Percentiles rank a stretch among this genome's conserved stretches.
These are phyloP conservation scores for Aspergillus nanangensis DNA, from an alignment of 495 filamentous ascomycete species.

Conservation along the genomic window DNA sequence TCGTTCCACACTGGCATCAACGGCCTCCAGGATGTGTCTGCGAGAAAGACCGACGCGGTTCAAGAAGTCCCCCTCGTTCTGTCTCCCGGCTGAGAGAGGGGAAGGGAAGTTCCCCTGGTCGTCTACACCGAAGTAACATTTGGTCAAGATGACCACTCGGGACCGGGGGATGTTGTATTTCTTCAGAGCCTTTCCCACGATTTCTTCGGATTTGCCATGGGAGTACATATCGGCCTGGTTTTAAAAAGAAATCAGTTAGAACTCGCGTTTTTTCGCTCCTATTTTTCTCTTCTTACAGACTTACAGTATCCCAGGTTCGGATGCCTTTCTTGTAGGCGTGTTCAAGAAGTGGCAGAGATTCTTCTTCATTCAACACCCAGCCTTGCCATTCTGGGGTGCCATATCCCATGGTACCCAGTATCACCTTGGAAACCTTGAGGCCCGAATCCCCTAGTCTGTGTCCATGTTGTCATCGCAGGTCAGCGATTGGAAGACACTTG, in stretches of 20 bases:
- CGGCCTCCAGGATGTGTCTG: slow-evolving; percentile 57
- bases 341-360: neutral
- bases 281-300: neutral
- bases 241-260: neutral
- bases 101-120: slow-evolving; percentile 27
- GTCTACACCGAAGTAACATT: slow-evolving; percentile 65
- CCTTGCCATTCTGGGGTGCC: neutral
- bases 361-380: neutral
- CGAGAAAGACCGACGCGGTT: slow-evolving; percentile 51
- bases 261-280: neutral
- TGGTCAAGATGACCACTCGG: slow-evolving; percentile 71
- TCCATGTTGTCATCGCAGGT: neutral
- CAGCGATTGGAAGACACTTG: neutral
- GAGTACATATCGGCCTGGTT: slow-evolving; percentile 60
- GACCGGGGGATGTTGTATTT: slow-evolving; percentile 72
- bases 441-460: neutral
- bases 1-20: slow-evolving; percentile 51
- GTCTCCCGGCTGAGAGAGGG: slow-evolving; percentile 20
- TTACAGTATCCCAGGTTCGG: neutral
- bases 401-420: neutral
- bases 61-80: slow-evolving; percentile 46
- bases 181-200: slow-evolving; percentile 75
- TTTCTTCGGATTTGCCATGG: slow-evolving; percentile 64
- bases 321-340: neutral
- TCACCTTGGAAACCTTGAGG: neutral